Conservation (phyloP, 306 rosid species). For the Trifolium subterraneum region DNA sequence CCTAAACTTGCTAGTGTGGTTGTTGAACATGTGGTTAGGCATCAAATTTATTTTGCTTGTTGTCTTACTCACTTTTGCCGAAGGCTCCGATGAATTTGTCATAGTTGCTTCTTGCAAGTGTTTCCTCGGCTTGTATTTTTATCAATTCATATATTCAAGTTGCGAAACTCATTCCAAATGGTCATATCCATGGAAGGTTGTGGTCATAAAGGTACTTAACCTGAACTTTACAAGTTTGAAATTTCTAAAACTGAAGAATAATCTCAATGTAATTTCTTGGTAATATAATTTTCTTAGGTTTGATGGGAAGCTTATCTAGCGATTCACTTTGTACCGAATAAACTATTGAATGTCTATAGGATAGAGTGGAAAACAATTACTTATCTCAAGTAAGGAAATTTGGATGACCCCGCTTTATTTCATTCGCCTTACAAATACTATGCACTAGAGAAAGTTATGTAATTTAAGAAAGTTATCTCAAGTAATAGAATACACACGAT, state of each 20-base stretch:
- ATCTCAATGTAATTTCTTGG: not conserved
- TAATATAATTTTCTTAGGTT: not conserved
- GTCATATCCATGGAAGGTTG: not conserved
- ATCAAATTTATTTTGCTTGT: no score
- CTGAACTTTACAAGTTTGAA: not conserved
- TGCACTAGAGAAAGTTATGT: no score
- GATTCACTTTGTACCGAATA: not conserved
- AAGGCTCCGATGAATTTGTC: constrained; percentile 22
- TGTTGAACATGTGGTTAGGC: no score
- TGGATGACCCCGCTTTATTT: not conserved
- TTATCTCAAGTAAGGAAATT: not conserved
- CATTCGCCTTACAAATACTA: not conserved
- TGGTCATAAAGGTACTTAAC: constrained; percentile 27
- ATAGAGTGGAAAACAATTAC: no score
- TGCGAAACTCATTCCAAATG: not conserved
- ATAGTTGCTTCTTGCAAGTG: not conserved
- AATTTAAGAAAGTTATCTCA: no score
- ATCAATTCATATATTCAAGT: constrained; percentile 1
- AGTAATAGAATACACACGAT: no score
- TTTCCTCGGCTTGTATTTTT: not conserved
- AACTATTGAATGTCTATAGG: no score
- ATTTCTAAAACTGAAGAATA: not conserved
- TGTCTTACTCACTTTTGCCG: constrained; percentile 2
- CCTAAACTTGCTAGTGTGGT: no score
- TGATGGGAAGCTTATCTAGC: not conserved